These are phyloP conservation scores for Aspergillus transmontanensis DNA, from an alignment of 2,329 filamentous ascomycete species.

Conservation along the genomic window DNA sequence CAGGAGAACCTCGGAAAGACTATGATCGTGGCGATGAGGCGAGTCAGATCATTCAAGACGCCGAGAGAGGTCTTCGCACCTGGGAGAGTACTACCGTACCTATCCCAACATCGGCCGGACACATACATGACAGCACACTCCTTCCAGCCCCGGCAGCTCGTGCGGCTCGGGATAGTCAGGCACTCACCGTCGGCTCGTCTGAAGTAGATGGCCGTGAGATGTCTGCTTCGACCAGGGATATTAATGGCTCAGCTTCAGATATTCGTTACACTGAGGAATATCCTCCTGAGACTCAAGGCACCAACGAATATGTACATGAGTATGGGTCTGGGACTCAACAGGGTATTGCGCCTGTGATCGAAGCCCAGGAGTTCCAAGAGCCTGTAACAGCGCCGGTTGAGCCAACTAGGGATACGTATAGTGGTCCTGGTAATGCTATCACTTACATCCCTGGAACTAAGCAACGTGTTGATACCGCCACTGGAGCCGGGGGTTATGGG, in stretches of 20 bases:
- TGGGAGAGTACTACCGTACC: constrained; percentile 66
- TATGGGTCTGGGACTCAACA: neutral
- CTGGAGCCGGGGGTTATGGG: neutral
- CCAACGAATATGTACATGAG: neutral
- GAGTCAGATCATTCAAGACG: constrained; percentile 85
- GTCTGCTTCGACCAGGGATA: constrained; percentile 4
- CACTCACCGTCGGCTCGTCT: neutral
- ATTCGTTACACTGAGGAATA: neutral
- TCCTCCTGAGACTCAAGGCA: neutral
- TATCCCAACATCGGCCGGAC: constrained; percentile 52
- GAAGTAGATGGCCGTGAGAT: constrained; percentile 1
- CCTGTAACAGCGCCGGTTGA: neutral
- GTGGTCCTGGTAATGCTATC: neutral
- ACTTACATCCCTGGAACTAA: neutral
- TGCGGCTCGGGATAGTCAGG: constrained; percentile 9
- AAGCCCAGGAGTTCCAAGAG: neutral
- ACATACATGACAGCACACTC: constrained; percentile 46
- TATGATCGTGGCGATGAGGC: constrained; percentile 71
- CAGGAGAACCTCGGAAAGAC: constrained; percentile 72
- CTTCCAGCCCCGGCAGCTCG: constrained; percentile 30
- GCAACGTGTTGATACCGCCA: neutral
- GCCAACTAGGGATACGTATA: neutral
- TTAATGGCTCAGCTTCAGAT: constrained; percentile 10
- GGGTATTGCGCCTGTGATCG: neutral
- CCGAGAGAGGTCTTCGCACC: constrained; percentile 80